Evolutionary conservation across 208 protist species (phyloP), one percentile per base, ranked within the genome.

Genomic region (Wallacemonas rigidus): DNA sequence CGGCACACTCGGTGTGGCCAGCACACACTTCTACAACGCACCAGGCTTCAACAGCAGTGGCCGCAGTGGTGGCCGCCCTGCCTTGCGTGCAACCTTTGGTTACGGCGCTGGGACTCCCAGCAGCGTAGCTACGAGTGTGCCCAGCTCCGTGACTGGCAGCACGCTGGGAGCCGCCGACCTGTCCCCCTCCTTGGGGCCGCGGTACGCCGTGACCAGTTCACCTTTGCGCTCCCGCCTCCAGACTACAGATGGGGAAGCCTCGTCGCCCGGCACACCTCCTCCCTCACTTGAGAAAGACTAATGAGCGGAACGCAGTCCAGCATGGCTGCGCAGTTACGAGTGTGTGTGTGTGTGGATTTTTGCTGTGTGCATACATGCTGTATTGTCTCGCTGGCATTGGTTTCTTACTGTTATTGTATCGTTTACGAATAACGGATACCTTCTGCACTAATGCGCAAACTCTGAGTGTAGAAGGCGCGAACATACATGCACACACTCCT

Each of bases 11-110:
- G 2, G 5, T 50, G 11, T 47, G 48, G 9, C 36, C 51, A 74
- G 77, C n/a, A 48, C 53, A 40, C 77, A 86, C 56, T 83, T 86
- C 67, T 73, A 80, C 72, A 74, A 67, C 64, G 61, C 70, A 5
- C 69, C 77, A 0, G 50, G 70, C 5, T 80, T 65, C 60, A 65
- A 65, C 60, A 51, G 40, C 40, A 48, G 8, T 41, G 9, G 43
- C 60, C 36, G 36, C 39, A 15, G 60, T 26, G 26, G 26, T 43
- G 60, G 50, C 17, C 48, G 50, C 36, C 7, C 44, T 35, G 14
- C 12, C 7, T 57, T 3, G n/a, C 43, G 63, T 3, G n/a, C 63
- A 4, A 15, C 63, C 6, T 54, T 69, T n/a, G 44, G 44, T 41
- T 56, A 45, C 38, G 50, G 47, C 3, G 12, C 7, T 36, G 11